Base-by-base conservation (phyloP, 2,329 filamentous ascomycete genomes). In the Colletotrichum tofieldiae region DNA sequence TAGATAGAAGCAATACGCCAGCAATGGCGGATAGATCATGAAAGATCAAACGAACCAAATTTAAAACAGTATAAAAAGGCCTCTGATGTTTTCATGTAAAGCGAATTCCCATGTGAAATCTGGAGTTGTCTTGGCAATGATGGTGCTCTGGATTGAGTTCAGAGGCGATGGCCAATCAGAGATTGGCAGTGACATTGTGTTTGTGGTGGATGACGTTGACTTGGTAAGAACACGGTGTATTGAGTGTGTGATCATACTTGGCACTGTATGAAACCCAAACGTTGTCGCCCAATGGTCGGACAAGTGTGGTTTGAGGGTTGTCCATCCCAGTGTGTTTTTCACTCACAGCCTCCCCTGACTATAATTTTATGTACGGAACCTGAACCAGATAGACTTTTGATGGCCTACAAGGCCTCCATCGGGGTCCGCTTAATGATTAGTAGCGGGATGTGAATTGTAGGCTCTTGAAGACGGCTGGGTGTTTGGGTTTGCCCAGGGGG, bases 1-100 rank as follows among this genome's bases (percentile, higher is more conserved):
- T 65, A 65, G 67, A 61, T 69, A 67, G 60, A 66, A 68, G 66
- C 64, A 58, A 74, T 58, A 75, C 73, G 54, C 61, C 58, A 64
- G 65, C 29, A 43, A 72, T 66, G 70, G 52, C 70, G 26, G 41
- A 26, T 45, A 61, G 39, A 72, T 71, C 47, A 43, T 39, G 65
- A 68, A 72, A 29, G 65, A 72, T 72, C 51, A 47, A 54, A 54
- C 43, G 51, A 62, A 39, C 49, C 35, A 58, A 26, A 26, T 51
- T 14, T 4, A 67, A 62, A 67, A 14, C 32, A 45, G 58, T 68
- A 63, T 58, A 68, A 59, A 26, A 6, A 37, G 2, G 11, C 20
- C 16, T 37, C 32, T 16, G 23, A 26, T 39, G 20, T 20, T 5
- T 29, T 54, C 14, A n/a, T 8, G 26, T 32, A 32, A 32, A n/a